Evolutionary conservation across 2,329 filamentous ascomycete species (phyloP), one percentile per base, ranked within the genome.

Genomic region (Apiospora pterosperma): DNA sequence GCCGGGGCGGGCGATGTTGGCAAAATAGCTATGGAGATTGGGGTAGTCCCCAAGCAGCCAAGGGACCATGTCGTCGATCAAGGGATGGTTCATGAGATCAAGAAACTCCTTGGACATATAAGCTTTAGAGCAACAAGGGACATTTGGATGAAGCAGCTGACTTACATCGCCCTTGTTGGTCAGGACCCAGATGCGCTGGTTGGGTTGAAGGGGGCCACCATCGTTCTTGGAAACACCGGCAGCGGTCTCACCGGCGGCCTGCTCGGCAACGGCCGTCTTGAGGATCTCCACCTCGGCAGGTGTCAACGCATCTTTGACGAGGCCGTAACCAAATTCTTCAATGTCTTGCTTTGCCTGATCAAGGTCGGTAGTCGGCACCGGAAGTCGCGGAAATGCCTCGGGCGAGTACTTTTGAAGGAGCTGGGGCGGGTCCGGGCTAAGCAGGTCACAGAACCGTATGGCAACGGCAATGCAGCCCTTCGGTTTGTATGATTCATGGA

Each of bases 1-100:
- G 11, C 72, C 73, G 0, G 69, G 72, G 4, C 70, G 69, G 6
- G 70, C 67, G 59, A 74, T 74, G 63, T 76, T 76, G 64, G 74
- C 75, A 28, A 67, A 71, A 64, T 73, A 76, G 36, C 61, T 71
- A 48, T 71, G 69, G 31, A 76, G 68, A 41, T 72, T 67, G 42
- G 70, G 67, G 36, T 73, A 67, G 21, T 74, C 72, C 25, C 73
- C 72, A 12, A 74, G 67, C 61, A 72, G 61, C 65, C 69, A 73
- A 12, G 70, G 71, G 2, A 74, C 64, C 25, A 73, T 65, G 41
- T 69, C 70, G 59, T 73, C 72, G 55, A 73, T 70, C 6, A 74
- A 58, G 0, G 71, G 70, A 48, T 73, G 71, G 42, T 74, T 70
- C 4, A 74, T 68, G 6, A 74, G 66, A 62, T 74, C 73, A n/a